A percentile compares a stretch with the other conserved stretches of the same genome.
These are phyloP conservation scores for Boletus reticulatus DNA, from an alignment of 768 basidiomycete genomes.

Conservation along the genomic window DNA sequence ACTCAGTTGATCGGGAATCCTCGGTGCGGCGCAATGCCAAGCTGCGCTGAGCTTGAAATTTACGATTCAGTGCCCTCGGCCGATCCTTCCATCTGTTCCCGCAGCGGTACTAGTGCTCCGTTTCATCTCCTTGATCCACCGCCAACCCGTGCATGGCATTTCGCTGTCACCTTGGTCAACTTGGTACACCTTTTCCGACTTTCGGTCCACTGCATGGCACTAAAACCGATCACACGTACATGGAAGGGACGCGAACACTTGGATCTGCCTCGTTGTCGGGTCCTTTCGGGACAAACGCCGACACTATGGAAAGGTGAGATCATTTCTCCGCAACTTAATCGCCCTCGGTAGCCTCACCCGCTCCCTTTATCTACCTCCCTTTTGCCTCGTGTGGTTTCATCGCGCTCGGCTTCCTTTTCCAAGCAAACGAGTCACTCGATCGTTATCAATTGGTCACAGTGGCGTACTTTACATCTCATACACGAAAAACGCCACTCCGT, in stretches of 20 bases:
- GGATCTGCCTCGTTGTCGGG: slow-evolving; percentile 1
- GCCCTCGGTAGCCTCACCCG: background rate
- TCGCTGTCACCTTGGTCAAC: background rate
- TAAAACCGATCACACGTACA: background rate
- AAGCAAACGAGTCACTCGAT: slow-evolving; percentile 1
- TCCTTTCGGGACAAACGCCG: slow-evolving; percentile 1
- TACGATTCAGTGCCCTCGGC: slow-evolving; percentile 10
- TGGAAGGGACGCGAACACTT: background rate
- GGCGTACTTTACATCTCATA: slow-evolving; percentile 8
- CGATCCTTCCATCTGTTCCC: background rate
- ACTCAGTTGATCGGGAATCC: slow-evolving; percentile 16
- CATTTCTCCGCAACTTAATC: slow-evolving; percentile 11
- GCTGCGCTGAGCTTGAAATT: slow-evolving; percentile 18
- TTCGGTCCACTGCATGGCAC: background rate
- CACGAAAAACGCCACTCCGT: slow-evolving; percentile 13
- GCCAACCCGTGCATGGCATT: background rate
- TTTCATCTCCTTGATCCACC: slow-evolving; percentile 6
- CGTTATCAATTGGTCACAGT: slow-evolving; percentile 11
- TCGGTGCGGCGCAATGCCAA: slow-evolving; percentile 13
- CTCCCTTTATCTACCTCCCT: background rate
- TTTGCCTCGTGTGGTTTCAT: slow-evolving; percentile 1
- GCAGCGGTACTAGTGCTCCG: background rate
- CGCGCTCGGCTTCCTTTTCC: slow-evolving; percentile 7
- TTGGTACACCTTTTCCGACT: background rate
- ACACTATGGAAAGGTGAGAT: slow-evolving; percentile 6